Conservation (phyloP, 352 stramenopile genomes). For the Globisporangium emineosum region DNA sequence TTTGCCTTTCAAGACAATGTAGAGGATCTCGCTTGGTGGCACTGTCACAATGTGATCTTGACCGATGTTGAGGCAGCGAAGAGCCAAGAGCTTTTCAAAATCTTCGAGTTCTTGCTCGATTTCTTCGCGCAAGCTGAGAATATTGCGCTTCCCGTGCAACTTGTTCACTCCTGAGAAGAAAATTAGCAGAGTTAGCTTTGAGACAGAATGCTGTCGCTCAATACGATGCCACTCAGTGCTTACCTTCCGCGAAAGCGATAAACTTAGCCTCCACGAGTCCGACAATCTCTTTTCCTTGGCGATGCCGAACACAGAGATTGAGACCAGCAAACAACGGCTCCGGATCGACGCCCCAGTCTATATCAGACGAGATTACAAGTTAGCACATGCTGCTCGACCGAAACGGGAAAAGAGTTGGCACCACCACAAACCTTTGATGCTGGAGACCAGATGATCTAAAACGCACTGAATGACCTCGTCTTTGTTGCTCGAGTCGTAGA, state of each 20-base stretch:
- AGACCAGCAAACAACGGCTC: slow-evolving; percentile 63
- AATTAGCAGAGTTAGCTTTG: background rate
- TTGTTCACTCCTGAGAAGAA: slow-evolving; percentile 41
- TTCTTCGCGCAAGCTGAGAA: slow-evolving; percentile 55
- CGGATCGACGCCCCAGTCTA: slow-evolving; percentile 67
- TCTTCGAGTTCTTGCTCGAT: slow-evolving; percentile 68
- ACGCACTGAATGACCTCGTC: slow-evolving; percentile 48
- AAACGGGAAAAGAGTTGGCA: background rate
- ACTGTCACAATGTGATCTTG: slow-evolving; percentile 35
- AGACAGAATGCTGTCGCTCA: slow-evolving; percentile 12
- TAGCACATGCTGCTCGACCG: background rate
- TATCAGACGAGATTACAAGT: background rate
- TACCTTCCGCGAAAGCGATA: slow-evolving; percentile 37
- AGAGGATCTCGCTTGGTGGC: slow-evolving; percentile 53
- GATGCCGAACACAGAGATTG: slow-evolving; percentile 58
- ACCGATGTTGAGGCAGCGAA: slow-evolving; percentile 61
- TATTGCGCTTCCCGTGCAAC: slow-evolving; percentile 44
- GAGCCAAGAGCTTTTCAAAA: slow-evolving; percentile 54
- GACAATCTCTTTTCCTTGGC: slow-evolving; percentile 38
- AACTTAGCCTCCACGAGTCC: slow-evolving; percentile 47
- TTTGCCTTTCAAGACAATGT: slow-evolving; percentile 47
- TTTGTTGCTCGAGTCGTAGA: slow-evolving; percentile 29
- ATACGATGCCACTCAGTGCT: background rate
- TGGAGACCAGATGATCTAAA: slow-evolving; percentile 47
- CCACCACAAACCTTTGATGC: slow-evolving; percentile 48